phyloP scores from a whole-genome alignment of 2,329 filamentous ascomycete species.

The Fusarium sp. region DNA sequence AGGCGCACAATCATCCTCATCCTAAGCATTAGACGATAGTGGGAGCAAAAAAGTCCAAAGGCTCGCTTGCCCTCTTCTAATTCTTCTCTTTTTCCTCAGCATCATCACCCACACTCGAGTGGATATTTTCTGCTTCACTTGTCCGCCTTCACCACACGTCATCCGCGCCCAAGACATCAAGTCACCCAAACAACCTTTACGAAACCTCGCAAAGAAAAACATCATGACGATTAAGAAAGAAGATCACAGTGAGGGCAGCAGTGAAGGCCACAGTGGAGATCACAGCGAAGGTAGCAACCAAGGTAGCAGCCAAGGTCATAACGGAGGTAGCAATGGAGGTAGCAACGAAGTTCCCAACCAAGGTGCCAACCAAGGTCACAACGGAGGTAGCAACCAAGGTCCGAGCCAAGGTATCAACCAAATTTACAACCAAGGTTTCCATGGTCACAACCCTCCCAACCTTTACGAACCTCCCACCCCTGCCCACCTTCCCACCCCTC shows the following conservation, averaged over 20 bases:
- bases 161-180: neutral
- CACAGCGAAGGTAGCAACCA: too few relatives aligned
- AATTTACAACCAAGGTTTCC: too few relatives aligned
- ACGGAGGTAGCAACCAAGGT: too few relatives aligned
- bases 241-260: neutral
- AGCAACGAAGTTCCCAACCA: too few relatives aligned
- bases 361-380: too few relatives aligned
- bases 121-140: neutral
- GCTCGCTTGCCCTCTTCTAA: neutral
- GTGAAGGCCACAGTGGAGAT: too few relatives aligned
- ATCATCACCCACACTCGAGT: neutral
- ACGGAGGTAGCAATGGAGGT: too few relatives aligned
- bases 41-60: neutral
- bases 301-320: too few relatives aligned
- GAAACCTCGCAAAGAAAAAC: neutral
- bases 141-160: neutral
- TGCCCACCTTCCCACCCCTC: neutral
- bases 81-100: neutral
- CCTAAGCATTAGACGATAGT: neutral
- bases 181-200: neutral
- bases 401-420: too few relatives aligned
- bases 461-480: too few relatives aligned
- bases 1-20: neutral
- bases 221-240: too few relatives aligned
- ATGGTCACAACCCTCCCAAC: too few relatives aligned